These are phyloP conservation scores for Solanum pimpinellifolium DNA, from an alignment of 257 asterid genomes.

Conservation along the genomic window DNA sequence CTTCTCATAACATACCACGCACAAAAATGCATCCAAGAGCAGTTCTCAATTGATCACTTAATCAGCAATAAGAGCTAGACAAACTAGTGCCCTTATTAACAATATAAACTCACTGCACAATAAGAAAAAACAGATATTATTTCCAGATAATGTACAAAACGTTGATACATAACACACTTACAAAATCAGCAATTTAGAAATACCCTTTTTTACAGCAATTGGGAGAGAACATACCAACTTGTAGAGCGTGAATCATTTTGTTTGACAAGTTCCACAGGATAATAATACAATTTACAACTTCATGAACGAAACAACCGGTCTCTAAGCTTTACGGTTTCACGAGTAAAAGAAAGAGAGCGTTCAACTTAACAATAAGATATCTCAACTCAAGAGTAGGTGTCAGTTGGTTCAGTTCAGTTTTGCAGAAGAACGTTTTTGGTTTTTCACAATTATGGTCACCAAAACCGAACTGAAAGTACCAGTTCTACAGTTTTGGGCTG, in stretches of 20 bases:
- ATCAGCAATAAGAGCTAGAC: background rate
- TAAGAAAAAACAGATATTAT: background rate
- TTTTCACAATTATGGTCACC: background rate
- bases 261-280: background rate
- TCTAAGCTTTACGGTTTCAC: background rate
- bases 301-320: background rate
- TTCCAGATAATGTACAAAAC: background rate
- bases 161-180: background rate
- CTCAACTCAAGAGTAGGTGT: background rate
- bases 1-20: background rate
- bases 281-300: background rate
- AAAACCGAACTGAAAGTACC: background rate
- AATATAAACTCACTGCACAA: background rate
- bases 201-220: background rate
- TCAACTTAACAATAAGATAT: background rate
- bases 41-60: background rate
- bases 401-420: background rate
- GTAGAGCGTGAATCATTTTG: background rate
- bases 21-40: background rate
- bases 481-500: background rate
- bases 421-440: background rate
- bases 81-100: background rate
- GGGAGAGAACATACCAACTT: background rate
- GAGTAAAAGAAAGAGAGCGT: background rate
- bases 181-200: background rate